Percentiles rank a stretch among this genome's conserved stretches.
phyloP scores from a whole-genome alignment of 179 eudicot species.

The Beta corolliflora region DNA sequence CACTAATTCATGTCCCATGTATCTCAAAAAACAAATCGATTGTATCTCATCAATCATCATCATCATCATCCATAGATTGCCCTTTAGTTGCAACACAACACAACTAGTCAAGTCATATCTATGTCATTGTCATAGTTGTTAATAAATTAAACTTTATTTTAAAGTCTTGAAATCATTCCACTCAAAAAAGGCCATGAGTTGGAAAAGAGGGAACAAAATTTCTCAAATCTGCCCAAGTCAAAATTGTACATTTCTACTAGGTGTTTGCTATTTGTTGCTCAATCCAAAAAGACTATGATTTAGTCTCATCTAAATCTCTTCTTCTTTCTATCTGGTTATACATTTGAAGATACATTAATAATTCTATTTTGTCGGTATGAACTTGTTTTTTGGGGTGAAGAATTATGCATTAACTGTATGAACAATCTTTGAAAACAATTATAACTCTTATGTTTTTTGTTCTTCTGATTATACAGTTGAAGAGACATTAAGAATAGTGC shows the following conservation, averaged over 20 bases:
- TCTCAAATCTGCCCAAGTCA: background rate
- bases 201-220: background rate
- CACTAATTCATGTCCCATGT: too few species aligned
- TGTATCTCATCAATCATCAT: too few species aligned
- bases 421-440: too few species aligned
- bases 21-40: too few species aligned
- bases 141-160: background rate
- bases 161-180: background rate
- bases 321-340: background rate
- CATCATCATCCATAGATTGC: background rate
- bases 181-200: background rate
- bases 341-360: background rate
- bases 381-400: background rate
- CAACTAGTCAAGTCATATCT: background rate
- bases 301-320: background rate
- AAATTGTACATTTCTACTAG: background rate
- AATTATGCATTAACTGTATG: too few species aligned
- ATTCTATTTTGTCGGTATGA: background rate
- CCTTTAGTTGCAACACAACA: background rate
- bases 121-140: constrained; percentile 1
- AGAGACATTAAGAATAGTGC: too few species aligned
- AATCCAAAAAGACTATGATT: constrained; percentile 4
- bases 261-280: background rate
- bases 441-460: too few species aligned
- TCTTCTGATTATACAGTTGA: too few species aligned